phyloP scores from a whole-genome alignment of 2,329 filamentous ascomycete species.

The Pseudogymnoascus pannorum region DNA sequence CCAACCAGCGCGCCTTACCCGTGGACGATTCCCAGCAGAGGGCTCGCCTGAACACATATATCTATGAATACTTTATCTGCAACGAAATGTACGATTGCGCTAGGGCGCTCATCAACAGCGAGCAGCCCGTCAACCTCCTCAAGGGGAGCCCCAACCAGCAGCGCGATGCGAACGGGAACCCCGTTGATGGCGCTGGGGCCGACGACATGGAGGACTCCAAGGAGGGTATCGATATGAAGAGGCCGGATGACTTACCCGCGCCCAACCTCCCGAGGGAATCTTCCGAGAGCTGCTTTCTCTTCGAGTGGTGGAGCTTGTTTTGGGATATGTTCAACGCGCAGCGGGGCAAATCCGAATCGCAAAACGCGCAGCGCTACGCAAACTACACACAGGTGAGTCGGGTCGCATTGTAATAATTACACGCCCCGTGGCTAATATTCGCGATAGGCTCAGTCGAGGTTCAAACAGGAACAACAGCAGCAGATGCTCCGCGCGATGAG shows the following conservation, averaged over 20 bases:
- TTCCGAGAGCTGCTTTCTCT: conserved; percentile 75
- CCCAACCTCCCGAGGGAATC: conserved; percentile 59
- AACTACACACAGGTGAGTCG: conserved; percentile 69
- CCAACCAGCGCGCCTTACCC: conserved; percentile 27
- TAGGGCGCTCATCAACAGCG: conserved; percentile 60
- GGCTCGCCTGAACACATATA: conserved; percentile 71
- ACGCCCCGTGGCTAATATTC: conserved; percentile 20
- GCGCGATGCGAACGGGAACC: conserved; percentile 59
- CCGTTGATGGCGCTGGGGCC: conserved; percentile 59
- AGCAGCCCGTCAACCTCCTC: conserved; percentile 57
- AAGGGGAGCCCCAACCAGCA: conserved; percentile 65
- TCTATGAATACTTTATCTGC: conserved; percentile 86
- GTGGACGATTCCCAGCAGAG: conserved; percentile 36
- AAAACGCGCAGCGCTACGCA: conserved; percentile 67
- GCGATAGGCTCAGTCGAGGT: conserved; percentile 55
- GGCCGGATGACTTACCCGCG: conserved; percentile 71
- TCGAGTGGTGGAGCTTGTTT: conserved; percentile 96
- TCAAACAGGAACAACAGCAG: conserved; percentile 70
- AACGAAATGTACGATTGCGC: conserved; percentile 80
- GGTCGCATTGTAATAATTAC: conserved; percentile 12
- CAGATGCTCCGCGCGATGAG: conserved; percentile 66
- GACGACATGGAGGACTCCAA: conserved; percentile 75
- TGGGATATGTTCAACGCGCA: conserved; percentile 92
- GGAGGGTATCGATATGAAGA: conserved; percentile 65
- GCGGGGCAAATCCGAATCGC: conserved; percentile 56